Percentiles rank a stretch among this genome's conserved stretches.
phyloP scores from a whole-genome alignment of 108 stramenopile species.

The Nitzschia palea region DNA sequence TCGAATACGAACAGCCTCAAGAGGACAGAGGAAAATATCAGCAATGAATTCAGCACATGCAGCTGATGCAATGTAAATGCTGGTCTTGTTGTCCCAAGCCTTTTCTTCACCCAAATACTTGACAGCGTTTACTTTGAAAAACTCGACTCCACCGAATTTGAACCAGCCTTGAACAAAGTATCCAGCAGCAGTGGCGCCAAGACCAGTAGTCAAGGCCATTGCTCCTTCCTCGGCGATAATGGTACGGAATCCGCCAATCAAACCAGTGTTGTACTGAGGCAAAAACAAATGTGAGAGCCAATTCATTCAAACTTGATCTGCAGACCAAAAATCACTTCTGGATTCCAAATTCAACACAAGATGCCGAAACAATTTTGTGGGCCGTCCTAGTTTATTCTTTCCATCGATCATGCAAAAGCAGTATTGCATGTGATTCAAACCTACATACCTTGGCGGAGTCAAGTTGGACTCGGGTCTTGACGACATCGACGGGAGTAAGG shows the following conservation, averaged over 20 bases:
- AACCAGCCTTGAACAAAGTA: constrained; percentile 99
- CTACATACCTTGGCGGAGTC: constrained; percentile 78
- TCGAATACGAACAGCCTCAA: constrained; percentile 98
- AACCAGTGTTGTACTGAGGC: constrained; percentile 86
- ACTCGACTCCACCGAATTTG: constrained; percentile 99
- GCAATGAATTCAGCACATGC: constrained; percentile 96
- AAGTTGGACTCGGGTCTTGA: constrained; percentile 97
- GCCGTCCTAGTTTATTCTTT: no score
- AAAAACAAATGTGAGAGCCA: background rate
- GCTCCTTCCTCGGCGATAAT: constrained; percentile 93
- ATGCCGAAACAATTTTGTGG: no score
- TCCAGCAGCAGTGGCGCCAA: constrained; percentile 94
- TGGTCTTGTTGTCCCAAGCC: constrained; percentile 94
- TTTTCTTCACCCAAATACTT: constrained; percentile 82
- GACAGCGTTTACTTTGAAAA: constrained; percentile 94
- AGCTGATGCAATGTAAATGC: constrained; percentile 92
- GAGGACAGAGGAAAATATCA: constrained; percentile 97
- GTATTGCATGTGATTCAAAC: no score
- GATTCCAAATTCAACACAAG: no score
- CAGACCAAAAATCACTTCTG: no score
- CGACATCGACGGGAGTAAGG: constrained; percentile 95
- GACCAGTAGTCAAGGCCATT: constrained; percentile 94
- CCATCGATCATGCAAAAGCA: no score
- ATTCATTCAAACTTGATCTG: no score
- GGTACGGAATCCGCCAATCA: constrained; percentile 89